Evolutionary conservation across 192 early-diverging fungal genomes (phyloP).

Genomic region (Entophlyctis luteolus): DNA sequence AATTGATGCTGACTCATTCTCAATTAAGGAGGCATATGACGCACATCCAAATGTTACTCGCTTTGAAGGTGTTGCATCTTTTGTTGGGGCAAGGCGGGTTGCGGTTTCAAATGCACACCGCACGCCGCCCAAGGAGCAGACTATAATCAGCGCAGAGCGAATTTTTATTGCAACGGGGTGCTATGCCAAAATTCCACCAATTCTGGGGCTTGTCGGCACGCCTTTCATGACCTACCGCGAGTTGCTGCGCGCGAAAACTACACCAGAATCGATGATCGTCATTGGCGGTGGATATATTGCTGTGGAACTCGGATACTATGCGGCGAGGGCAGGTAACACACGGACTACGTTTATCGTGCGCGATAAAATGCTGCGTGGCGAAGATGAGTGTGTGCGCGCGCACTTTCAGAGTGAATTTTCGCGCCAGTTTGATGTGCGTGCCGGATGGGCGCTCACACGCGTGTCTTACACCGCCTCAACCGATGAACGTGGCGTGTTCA

Average conservation of each 20-base stretch:
- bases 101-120: no score
- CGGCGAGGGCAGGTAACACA: slow-evolving; percentile 27
- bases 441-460: not conserved
- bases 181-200: slow-evolving; percentile 25
- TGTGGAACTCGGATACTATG: slow-evolving; percentile 35
- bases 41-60: slow-evolving; percentile 16
- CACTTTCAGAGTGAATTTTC: slow-evolving; percentile 28
- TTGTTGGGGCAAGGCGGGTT: not conserved
- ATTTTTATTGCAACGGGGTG: slow-evolving; percentile 37
- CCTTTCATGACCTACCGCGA: slow-evolving; percentile 34
- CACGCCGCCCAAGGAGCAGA: not conserved
- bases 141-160: not conserved
- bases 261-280: slow-evolving; percentile 31
- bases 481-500: slow-evolving; percentile 11
- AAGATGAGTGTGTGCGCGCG: slow-evolving; percentile 31
- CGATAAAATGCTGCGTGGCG: slow-evolving; percentile 30
- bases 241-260: slow-evolving; percentile 17
- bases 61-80: slow-evolving; percentile 10
- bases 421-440: slow-evolving; percentile 9
- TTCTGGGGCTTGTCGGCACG: slow-evolving; percentile 36
- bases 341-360: slow-evolving; percentile 33
- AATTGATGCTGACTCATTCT: slow-evolving; percentile 34
- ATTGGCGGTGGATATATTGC: slow-evolving; percentile 43
- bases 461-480: no score
- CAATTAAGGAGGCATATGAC: slow-evolving; percentile 24